Evolutionary conservation across 1,284 basidiomycete species (phyloP).

Genomic region (Somion occarium): DNA sequence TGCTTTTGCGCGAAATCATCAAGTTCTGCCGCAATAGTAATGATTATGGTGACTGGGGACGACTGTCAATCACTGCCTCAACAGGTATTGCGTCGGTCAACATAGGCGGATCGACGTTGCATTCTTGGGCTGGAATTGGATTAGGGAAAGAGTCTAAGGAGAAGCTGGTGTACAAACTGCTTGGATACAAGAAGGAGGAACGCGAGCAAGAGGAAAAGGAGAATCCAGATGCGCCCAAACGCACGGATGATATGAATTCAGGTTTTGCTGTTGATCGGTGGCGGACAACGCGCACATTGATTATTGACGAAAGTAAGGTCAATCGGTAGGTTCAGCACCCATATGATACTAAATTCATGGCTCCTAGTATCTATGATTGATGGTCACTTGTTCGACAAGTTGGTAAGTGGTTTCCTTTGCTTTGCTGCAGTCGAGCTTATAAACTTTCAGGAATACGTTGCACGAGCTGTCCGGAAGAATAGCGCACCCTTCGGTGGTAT

Average conservation of each 20-base stretch:
- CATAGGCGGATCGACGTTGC: slow-evolving; percentile 89
- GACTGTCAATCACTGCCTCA: slow-evolving; percentile 59
- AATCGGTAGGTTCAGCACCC: slow-evolving; percentile 1
- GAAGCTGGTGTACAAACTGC: slow-evolving; percentile 63
- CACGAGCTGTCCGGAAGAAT: slow-evolving; percentile 43
- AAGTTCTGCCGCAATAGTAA: slow-evolving; percentile 24
- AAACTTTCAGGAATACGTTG: slow-evolving; percentile 40
- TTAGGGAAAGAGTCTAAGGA: slow-evolving; percentile 70
- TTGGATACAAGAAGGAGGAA: slow-evolving; percentile 25
- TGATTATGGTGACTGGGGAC: slow-evolving; percentile 3
- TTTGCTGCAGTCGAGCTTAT: not conserved
- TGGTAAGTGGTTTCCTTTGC: slow-evolving; percentile 32
- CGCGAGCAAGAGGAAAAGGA: slow-evolving; percentile 41
- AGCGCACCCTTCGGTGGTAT: slow-evolving; percentile 70
- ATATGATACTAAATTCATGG: not conserved
- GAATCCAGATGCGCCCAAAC: not conserved
- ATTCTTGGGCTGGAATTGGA: slow-evolving; percentile 91
- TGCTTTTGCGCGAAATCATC: slow-evolving; percentile 90
- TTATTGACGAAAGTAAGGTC: slow-evolving; percentile 69
- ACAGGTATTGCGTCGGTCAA: slow-evolving; percentile 93
- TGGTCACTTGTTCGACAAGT: slow-evolving; percentile 60
- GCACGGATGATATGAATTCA: slow-evolving; percentile 6
- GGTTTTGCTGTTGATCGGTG: slow-evolving; percentile 37
- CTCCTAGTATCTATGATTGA: slow-evolving; percentile 55
- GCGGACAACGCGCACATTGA: slow-evolving; percentile 45